Base-by-base conservation (phyloP, 371 early-diverging fungal genomes). In the Rhizopus microsporus region DNA sequence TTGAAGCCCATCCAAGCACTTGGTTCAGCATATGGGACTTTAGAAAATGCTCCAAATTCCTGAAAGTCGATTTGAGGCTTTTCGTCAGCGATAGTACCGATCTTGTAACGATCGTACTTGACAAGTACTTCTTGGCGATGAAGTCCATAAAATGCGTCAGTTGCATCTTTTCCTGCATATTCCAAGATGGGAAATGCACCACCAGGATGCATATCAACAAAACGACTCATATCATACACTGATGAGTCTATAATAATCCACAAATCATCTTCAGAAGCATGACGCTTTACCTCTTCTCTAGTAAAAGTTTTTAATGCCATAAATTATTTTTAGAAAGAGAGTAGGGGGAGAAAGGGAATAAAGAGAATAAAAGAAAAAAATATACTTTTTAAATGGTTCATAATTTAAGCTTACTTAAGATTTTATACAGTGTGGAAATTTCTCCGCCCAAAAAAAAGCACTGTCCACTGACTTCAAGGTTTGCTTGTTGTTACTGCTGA, bases 141-240 rank as follows among this genome's bases (percentile, higher is more conserved):
- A 29, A 88, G 65, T 9, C 82, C 81, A 53, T 85, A 87, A 60
- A 92, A 92, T 44, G 73, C 73, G 46, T 85, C 88, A 2, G 78
- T 78, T 10, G 78, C 78, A 59, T 97, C 96, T 46, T 81, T 77
- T 32, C 96, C 95, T 8, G 83, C 88, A 48, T 75, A 71, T 63
- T 88, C 86, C 9, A 81, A 62, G 44, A 90, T 83, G 33, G 86
- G 87, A 51, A 80, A 80, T 34, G 77, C 83, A 10, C 99, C 99
- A 48, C 99, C 99, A 6, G 99, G 99, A 63, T 70, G 71, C 55
- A 86, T 81, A 57, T 89, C 77, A 54, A 96, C 50, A 64, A 97
- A 99, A 10, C 76, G 72, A 39, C 96, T 95, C 61, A 92, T 84
- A 70, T 99, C 93, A 73, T 95, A 98, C 1, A 99, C 94, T 56